Evolutionary conservation across 768 basidiomycete genomes (phyloP).

Genomic region (Russula foetens): DNA sequence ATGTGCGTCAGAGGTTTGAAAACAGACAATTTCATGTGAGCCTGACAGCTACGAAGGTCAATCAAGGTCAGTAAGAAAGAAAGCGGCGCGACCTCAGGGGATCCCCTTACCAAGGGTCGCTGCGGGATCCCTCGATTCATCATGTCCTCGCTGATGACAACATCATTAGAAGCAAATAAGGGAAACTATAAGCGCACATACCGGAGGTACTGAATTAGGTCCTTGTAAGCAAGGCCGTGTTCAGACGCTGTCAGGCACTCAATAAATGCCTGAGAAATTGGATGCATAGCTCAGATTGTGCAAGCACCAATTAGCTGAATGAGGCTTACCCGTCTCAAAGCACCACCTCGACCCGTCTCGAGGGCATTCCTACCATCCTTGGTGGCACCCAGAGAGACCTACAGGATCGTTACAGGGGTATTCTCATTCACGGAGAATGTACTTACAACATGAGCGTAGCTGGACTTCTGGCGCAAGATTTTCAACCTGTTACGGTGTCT

Average conservation of each 20-base stretch:
- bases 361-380: not conserved
- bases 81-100: not conserved
- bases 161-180: not conserved
- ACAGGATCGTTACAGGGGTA: not conserved
- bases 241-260: not conserved
- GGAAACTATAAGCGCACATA: not conserved
- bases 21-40: not conserved
- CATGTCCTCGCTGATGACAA: not conserved
- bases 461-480: not conserved
- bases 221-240: not conserved
- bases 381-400: slow-evolving; percentile 1
- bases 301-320: not conserved
- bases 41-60: not conserved
- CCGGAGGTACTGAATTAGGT: not conserved
- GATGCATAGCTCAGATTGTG: not conserved
- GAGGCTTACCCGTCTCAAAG: not conserved
- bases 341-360: not conserved
- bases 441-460: not conserved
- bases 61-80: not conserved
- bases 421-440: not conserved
- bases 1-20: not conserved
- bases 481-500: not conserved
- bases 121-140: not conserved
- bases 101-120: not conserved
- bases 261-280: not conserved